phyloP scores from a whole-genome alignment of 2,329 filamentous ascomycete species.

The Aspergillus tubingensis region DNA sequence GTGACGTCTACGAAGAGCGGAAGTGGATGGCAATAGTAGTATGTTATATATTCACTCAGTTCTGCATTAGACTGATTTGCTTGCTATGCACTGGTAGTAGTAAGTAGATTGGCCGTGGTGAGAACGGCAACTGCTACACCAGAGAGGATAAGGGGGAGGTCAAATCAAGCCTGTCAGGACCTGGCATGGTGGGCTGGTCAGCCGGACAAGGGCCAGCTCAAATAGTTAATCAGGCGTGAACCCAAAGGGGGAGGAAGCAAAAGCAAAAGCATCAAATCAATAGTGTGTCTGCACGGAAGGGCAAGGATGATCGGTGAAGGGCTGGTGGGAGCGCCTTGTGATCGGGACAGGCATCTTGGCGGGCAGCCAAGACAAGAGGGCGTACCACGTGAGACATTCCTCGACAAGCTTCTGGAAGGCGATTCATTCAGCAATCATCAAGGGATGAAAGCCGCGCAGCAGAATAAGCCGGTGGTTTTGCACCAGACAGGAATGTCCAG shows the following conservation, averaged over 20 bases:
- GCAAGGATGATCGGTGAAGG: not conserved
- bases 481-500: conserved; percentile 3
- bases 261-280: not conserved
- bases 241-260: not conserved
- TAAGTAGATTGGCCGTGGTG: not conserved
- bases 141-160: not conserved
- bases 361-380: not conserved
- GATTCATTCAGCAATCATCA: not conserved
- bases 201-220: not conserved
- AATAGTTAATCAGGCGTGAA: not conserved
- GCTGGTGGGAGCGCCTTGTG: not conserved
- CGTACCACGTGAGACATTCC: not conserved
- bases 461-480: too few relatives aligned
- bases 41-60: not conserved
- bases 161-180: not conserved
- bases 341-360: conserved; percentile 3
- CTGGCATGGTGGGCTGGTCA: not conserved
- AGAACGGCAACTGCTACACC: not conserved
- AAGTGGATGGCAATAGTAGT: not conserved
- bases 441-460: not conserved
- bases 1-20: not conserved
- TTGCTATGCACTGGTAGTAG: not conserved
- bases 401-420: not conserved
- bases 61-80: conserved; percentile 1
- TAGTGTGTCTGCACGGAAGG: not conserved